phyloP scores from a whole-genome alignment of 768 basidiomycete species.

The Arthromyces matolae region DNA sequence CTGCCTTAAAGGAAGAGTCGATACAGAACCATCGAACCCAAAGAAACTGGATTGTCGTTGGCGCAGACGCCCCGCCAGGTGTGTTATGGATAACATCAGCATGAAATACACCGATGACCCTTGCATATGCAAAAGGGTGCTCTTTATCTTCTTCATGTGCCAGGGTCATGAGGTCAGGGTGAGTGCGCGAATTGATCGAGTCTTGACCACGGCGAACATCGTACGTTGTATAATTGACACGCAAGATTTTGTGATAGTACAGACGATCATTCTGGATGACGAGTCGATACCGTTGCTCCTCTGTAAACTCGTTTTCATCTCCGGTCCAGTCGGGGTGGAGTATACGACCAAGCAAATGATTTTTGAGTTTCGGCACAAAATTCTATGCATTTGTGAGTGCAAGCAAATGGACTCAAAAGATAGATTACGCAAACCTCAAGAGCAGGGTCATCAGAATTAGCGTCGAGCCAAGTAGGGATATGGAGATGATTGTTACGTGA shows the following conservation, averaged over 20 bases:
- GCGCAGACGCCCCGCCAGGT: no score
- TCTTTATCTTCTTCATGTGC: neutral
- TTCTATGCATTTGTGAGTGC: neutral
- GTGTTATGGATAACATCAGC: neutral
- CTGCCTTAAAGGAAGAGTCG: no score
- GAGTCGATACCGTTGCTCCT: neutral
- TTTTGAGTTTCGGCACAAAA: constrained; percentile 1
- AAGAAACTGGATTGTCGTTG: neutral
- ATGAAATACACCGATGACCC: neutral
- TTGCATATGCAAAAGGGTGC: neutral
- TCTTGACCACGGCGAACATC: no score
- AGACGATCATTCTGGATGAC: no score
- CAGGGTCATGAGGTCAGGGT: no score
- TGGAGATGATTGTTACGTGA: neutral
- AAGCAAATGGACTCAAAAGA: neutral
- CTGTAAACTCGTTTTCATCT: neutral
- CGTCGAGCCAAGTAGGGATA: neutral
- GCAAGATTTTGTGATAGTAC: no score
- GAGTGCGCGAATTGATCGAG: no score
- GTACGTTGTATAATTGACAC: no score
- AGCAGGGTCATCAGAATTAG: neutral
- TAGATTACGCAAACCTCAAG: neutral
- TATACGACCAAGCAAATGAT: neutral
- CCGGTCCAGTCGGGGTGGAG: constrained; percentile 1
- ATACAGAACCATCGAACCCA: neutral